phyloP scores from a whole-genome alignment of 2,329 filamentous ascomycete genomes.

The Neonectria neomacrospora region DNA sequence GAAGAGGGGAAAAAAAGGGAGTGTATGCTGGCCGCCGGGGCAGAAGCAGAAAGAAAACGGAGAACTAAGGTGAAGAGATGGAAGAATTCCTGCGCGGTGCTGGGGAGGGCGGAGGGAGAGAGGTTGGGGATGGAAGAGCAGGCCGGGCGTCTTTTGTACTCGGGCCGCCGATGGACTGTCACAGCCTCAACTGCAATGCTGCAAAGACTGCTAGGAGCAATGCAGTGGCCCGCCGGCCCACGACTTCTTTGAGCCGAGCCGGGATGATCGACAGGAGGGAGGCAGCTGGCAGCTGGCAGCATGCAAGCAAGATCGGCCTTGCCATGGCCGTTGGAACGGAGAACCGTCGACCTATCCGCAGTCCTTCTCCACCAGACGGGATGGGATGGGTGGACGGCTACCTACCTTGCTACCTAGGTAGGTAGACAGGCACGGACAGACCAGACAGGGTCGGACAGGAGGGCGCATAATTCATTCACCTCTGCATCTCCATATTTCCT shows the following conservation, averaged over 20 bases:
- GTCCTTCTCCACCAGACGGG: not conserved
- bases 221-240: conserved; percentile 12
- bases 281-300: conserved; percentile 10
- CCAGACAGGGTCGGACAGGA: not conserved
- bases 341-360: not conserved
- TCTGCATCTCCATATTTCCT: not conserved
- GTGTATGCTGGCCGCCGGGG: conserved; percentile 23
- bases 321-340: conserved; percentile 8
- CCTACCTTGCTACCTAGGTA: not conserved
- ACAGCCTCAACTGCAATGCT: not conserved
- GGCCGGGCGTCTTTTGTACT: conserved; percentile 37
- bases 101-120: conserved; percentile 30
- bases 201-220: not conserved
- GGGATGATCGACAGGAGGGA: conserved; percentile 21
- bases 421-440: not conserved
- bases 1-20: conserved; percentile 18
- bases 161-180: conserved; percentile 16
- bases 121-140: conserved; percentile 25
- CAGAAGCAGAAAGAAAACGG: conserved; percentile 29
- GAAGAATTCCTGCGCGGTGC: conserved; percentile 41
- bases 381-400: not conserved
- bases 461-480: conserved; percentile 15
- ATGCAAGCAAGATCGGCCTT: conserved; percentile 24
- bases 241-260: not conserved
- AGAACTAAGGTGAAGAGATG: conserved; percentile 31